Evolutionary conservation across 192 early-diverging fungal genomes (phyloP).

Genomic region (Backusella australiensis): DNA sequence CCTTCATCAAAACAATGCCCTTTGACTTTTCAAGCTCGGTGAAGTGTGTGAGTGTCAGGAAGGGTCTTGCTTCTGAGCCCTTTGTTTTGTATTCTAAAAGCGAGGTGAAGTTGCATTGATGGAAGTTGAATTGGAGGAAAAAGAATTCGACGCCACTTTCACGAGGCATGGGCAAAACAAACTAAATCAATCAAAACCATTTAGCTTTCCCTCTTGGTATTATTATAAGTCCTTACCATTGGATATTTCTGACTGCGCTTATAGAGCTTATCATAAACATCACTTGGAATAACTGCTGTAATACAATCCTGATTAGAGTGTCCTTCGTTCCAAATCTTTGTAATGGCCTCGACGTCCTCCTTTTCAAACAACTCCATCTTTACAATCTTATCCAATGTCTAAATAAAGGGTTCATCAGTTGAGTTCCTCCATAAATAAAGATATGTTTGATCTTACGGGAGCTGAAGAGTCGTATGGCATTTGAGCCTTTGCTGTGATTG

Average conservation of each 20-base stretch:
- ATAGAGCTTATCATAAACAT: constrained; percentile 28
- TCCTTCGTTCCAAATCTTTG: constrained; percentile 38
- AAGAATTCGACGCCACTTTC: constrained; percentile 84
- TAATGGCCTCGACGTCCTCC: constrained; percentile 26
- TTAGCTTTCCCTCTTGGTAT: neutral
- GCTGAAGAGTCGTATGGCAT: constrained; percentile 37
- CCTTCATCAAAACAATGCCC: constrained; percentile 89
- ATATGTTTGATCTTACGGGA: constrained; percentile 20
- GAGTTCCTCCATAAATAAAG: neutral
- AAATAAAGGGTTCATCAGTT: neutral
- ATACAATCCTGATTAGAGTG: constrained; percentile 39
- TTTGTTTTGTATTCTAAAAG: constrained; percentile 89
- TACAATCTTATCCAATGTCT: constrained; percentile 40
- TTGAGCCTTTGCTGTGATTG: constrained; percentile 18
- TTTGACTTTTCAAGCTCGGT: constrained; percentile 78
- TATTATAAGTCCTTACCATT: constrained; percentile 23
- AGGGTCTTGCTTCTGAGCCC: constrained; percentile 71
- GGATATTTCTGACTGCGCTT: constrained; percentile 38
- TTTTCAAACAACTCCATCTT: constrained; percentile 38
- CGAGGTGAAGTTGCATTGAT: constrained; percentile 87
- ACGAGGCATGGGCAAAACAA: constrained; percentile 82
- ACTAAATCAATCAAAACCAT: constrained; percentile 40
- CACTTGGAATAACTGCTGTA: constrained; percentile 33
- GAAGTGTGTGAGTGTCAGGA: constrained; percentile 85
- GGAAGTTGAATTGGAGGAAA: constrained; percentile 79